Evolutionary conservation across 768 basidiomycete genomes (phyloP).

Genomic region (Trametes villosa): DNA sequence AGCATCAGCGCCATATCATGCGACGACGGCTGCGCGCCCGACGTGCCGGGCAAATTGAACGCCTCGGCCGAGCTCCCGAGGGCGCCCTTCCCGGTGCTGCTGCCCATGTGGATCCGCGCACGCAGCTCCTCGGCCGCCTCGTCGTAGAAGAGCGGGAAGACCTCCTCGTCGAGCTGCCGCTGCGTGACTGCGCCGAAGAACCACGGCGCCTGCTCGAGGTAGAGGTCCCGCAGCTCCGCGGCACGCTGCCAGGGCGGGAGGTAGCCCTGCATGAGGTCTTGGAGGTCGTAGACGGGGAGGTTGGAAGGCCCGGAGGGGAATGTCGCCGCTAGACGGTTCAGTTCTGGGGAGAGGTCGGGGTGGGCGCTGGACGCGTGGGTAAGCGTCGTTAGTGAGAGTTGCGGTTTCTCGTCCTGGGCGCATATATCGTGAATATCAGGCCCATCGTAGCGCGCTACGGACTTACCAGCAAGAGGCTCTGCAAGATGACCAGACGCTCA

Average conservation of each 20-base stretch:
- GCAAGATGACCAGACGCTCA: background rate
- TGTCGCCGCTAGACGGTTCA: constrained; percentile 35
- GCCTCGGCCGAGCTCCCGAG: constrained; percentile 54
- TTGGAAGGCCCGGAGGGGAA: constrained; percentile 56
- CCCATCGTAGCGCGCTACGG: background rate
- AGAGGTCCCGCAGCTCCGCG: constrained; percentile 62
- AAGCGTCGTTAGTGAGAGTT: constrained; percentile 3
- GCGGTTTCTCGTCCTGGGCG: constrained; percentile 23
- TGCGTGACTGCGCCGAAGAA: constrained; percentile 74
- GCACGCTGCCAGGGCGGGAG: constrained; percentile 67
- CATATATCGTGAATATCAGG: background rate
- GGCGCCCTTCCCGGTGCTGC: constrained; percentile 37
- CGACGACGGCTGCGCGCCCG: constrained; percentile 21
- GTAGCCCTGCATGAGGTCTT: constrained; percentile 50
- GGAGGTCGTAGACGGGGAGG: constrained; percentile 43
- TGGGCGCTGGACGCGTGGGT: background rate
- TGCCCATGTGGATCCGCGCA: background rate
- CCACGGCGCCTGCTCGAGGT: constrained; percentile 81
- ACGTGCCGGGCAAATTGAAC: constrained; percentile 15
- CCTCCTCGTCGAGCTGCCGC: constrained; percentile 67
- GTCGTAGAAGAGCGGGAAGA: constrained; percentile 65
- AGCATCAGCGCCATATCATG: constrained; percentile 40
- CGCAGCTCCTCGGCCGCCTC: constrained; percentile 54
- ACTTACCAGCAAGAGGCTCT: constrained; percentile 32
- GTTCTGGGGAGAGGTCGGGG: constrained; percentile 16